Evolutionary conservation across 2,329 filamentous ascomycete species (phyloP).

Genomic region (Diaporthe citri): DNA sequence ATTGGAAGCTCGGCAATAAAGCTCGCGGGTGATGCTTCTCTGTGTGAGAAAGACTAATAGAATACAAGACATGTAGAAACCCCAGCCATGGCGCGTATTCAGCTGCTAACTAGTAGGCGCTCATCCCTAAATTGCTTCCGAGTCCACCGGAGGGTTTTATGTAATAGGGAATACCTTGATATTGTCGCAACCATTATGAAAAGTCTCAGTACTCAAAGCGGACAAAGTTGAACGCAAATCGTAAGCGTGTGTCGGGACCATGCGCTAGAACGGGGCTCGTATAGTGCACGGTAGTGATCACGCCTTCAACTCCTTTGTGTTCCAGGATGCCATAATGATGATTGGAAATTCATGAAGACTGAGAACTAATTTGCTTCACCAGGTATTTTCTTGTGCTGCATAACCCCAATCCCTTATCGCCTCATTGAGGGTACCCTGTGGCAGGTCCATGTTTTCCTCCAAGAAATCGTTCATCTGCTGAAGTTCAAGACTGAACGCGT

Average conservation of each 20-base stretch:
- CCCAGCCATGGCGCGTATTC: too few relatives aligned
- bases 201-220: background rate
- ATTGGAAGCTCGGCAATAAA: background rate
- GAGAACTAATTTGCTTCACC: background rate
- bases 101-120: background rate
- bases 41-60: background rate
- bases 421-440: background rate
- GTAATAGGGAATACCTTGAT: background rate
- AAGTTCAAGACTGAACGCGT: background rate
- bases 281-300: background rate
- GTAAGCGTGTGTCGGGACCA: background rate
- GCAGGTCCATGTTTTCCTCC: fast-evolving
- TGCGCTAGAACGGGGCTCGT: background rate
- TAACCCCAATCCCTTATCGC: background rate
- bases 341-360: background rate
- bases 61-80: background rate
- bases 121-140: too few relatives aligned
- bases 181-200: too few relatives aligned
- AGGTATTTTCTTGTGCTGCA: too few relatives aligned
- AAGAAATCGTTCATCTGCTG: background rate
- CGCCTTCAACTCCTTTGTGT: background rate
- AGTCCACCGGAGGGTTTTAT: background rate
- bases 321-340: too few relatives aligned
- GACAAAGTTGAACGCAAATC: too few relatives aligned
- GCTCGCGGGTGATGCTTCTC: too few relatives aligned